phyloP scores from a whole-genome alignment of 306 rosid genomes.

The Ormosia semicastrata region DNA sequence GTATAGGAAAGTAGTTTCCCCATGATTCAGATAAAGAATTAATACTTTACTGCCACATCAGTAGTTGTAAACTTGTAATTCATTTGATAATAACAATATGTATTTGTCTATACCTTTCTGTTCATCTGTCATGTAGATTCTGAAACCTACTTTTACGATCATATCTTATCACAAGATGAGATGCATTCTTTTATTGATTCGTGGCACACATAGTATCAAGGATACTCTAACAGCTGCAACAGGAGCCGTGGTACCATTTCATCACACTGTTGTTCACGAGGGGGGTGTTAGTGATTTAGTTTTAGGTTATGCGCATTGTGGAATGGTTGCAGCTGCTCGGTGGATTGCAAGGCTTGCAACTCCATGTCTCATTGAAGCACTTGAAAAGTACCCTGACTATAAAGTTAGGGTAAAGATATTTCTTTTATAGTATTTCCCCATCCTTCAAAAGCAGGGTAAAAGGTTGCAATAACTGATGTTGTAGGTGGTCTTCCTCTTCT shows the following conservation, averaged over 20 bases:
- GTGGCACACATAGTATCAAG: slow-evolving; percentile 96
- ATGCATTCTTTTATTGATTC: slow-evolving; percentile 75
- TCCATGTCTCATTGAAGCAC: slow-evolving; percentile 77
- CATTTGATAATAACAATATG: background rate
- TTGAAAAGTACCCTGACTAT: slow-evolving; percentile 58
- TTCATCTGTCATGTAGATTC: slow-evolving; percentile 59
- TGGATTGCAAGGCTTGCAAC: slow-evolving; percentile 89
- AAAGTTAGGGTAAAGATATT: slow-evolving; percentile 61
- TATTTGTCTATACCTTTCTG: background rate
- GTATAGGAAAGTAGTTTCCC: background rate
- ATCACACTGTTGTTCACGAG: slow-evolving; percentile 76
- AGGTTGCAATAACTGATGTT: background rate
- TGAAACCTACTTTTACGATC: slow-evolving; percentile 96
- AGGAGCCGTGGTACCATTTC: slow-evolving; percentile 92
- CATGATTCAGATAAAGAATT: background rate
- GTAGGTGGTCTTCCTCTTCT: background rate
- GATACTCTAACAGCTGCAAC: slow-evolving; percentile 93
- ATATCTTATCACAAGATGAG: slow-evolving; percentile 58
- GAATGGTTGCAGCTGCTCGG: slow-evolving; percentile 97
- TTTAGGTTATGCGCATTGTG: slow-evolving; percentile 94
- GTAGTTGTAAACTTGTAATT: background rate
- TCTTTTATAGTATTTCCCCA: background rate
- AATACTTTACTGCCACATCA: slow-evolving; percentile 12
- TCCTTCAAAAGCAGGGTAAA: background rate
- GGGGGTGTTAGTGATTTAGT: slow-evolving; percentile 89